These are phyloP conservation scores for Cyamopsis tetragonoloba DNA, from an alignment of 306 rosid genomes.

Conservation along the genomic window DNA sequence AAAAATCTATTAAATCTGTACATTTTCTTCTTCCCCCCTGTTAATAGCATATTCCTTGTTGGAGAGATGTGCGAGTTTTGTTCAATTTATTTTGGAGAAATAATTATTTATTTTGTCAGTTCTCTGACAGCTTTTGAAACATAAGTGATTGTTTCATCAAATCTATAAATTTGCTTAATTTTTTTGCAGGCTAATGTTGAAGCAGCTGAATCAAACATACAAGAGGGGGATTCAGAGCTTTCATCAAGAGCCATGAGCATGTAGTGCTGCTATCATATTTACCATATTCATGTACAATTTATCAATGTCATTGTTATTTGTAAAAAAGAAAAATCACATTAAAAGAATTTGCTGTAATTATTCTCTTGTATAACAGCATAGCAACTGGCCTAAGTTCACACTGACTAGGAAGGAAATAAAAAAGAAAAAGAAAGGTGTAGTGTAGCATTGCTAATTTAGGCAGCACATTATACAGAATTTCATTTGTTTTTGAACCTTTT, in stretches of 20 bases:
- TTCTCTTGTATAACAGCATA: constrained; percentile 45
- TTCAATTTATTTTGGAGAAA: too few species aligned
- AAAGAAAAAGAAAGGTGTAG: constrained; percentile 27
- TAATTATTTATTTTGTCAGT: too few species aligned
- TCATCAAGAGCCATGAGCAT: constrained; percentile 89
- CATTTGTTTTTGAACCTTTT: constrained; percentile 24
- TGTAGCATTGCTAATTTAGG: constrained; percentile 50
- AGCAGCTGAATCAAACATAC: constrained; percentile 49
- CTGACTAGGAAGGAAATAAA: constrained; percentile 35
- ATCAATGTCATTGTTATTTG: constrained; percentile 39
- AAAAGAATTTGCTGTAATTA: constrained; percentile 44
- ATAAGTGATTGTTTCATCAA: too few species aligned
- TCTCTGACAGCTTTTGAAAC: too few species aligned
- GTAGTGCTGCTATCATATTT: constrained; percentile 39
- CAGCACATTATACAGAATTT: constrained; percentile 35
- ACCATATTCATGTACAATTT: constrained; percentile 33
- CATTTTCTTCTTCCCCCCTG: not conserved
- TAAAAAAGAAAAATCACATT: constrained; percentile 51
- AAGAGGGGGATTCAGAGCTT: constrained; percentile 71
- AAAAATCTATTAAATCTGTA: not conserved
- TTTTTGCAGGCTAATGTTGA: constrained; percentile 50
- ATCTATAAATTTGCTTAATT: not conserved
- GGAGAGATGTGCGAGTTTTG: not conserved
- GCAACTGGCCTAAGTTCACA: constrained; percentile 35
- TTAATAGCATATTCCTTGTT: not conserved